Conservation (phyloP, 2,329 filamentous ascomycete genomes). For the Dryadomyces quercus-mongolicae region DNA sequence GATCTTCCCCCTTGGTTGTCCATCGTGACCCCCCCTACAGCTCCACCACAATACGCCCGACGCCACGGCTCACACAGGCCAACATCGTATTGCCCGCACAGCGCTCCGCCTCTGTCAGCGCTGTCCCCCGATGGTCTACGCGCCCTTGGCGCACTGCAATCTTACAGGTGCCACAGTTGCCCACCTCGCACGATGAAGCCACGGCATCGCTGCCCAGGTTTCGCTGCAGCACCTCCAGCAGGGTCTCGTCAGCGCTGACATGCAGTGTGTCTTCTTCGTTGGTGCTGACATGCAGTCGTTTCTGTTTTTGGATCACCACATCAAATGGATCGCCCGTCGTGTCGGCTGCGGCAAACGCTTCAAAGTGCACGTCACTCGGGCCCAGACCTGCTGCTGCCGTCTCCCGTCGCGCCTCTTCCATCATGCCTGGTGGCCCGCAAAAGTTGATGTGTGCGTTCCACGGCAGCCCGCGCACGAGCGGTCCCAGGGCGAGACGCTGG, state of each 20-base stretch:
- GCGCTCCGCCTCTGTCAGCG: slow-evolving; percentile 32
- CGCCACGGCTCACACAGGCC: slow-evolving; percentile 38
- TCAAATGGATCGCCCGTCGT: slow-evolving; percentile 47
- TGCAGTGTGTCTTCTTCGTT: slow-evolving; percentile 27
- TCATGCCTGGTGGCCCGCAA: slow-evolving; percentile 46
- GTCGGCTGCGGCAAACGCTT: slow-evolving; percentile 40
- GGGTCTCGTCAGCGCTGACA: slow-evolving; percentile 34
- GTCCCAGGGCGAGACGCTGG: slow-evolving; percentile 37
- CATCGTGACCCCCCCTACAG: too few species aligned
- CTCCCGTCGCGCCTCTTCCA: slow-evolving; percentile 34
- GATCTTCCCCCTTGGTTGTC: too few species aligned
- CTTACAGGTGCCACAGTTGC: slow-evolving; percentile 42
- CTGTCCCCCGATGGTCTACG: slow-evolving; percentile 37
- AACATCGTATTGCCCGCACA: slow-evolving; percentile 25
- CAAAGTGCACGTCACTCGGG: slow-evolving; percentile 43
- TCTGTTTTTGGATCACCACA: slow-evolving; percentile 35
- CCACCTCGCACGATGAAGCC: slow-evolving; percentile 38
- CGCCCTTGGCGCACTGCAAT: slow-evolving; percentile 27
- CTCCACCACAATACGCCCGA: slow-evolving; percentile 36
- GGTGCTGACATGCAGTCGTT: slow-evolving; percentile 28
- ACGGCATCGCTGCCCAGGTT: slow-evolving; percentile 27
- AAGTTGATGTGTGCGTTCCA: slow-evolving; percentile 49
- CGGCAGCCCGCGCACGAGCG: slow-evolving; percentile 30
- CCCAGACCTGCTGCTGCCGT: slow-evolving; percentile 30
- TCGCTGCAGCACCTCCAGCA: slow-evolving; percentile 34